Base-by-base conservation (phyloP, 1,139 yeast species). In the Suhomyces bribrorum region DNA sequence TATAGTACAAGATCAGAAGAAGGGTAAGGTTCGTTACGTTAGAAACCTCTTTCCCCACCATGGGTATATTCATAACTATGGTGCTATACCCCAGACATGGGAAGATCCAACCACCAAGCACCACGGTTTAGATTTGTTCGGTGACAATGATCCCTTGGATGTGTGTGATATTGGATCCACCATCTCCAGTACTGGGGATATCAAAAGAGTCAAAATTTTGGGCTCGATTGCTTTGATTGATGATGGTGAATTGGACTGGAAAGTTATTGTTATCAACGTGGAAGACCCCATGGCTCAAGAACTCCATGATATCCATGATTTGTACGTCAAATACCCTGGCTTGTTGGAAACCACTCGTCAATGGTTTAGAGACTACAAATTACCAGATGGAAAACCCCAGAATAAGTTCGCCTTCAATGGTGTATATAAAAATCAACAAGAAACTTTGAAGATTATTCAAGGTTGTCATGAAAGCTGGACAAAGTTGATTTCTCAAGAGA, bases 61-160 rank as follows among this genome's bases (percentile, higher is more conserved):
- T 56, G 96, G 96, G 44, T 87, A 87, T 68, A 79, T 90, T 50
- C 95, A 86, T 69, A 88, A 87, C 72, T 88, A 88, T 59, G 96
- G 96, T 55, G 95, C 96, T 22, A 80, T 88, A 71, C 95, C 96
- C 38, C 96, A 87, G 66, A 88, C 96, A 23, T 88, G 96, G 96
- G 96, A 88, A 66, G 95, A 88, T 56, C 94, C 94, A 42, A 79
- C 79, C 51, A 61, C 59, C 31, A 61, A 69, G 42, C 85, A 83
- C 67, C 83, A 86, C 47, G 92, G 83, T 60, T 83, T 94, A 45
- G 82, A 83, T 56, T 87, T 89, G 43, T 78, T 64, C 50, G 96
- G 96, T 53, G 96, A 88, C 63, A 83, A 86, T 61, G 96, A 88
- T 70, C 96, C 96, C 31, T 72, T 88, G 54, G 96, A 88, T 57